These are phyloP conservation scores for Achaetomiella virescens DNA, from an alignment of 495 filamentous ascomycete species.

Conservation along the genomic window DNA sequence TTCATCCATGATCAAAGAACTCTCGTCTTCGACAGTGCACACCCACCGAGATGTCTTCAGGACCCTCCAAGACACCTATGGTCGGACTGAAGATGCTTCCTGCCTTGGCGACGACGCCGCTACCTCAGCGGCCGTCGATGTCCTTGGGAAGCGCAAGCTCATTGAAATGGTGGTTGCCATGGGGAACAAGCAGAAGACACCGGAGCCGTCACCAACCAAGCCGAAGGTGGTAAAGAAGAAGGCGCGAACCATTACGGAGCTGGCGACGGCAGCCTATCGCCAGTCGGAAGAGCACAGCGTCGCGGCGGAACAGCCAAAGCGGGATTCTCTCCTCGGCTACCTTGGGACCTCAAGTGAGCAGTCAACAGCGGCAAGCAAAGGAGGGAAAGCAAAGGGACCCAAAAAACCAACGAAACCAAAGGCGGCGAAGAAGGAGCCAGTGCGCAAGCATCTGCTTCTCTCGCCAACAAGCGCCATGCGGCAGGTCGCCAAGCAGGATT, in stretches of 20 bases:
- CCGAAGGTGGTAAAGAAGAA: slow-evolving; percentile 62
- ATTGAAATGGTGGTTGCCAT: slow-evolving; percentile 38
- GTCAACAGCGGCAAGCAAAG: slow-evolving; percentile 6
- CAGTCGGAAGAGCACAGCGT: slow-evolving; percentile 17
- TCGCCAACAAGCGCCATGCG: slow-evolving; percentile 68
- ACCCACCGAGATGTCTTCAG: slow-evolving; percentile 26
- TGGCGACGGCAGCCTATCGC: slow-evolving; percentile 72
- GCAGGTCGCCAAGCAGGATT: slow-evolving; percentile 65
- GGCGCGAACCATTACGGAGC: slow-evolving; percentile 74
- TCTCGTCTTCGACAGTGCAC: slow-evolving; percentile 16
- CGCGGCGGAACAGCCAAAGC: slow-evolving; percentile 11
- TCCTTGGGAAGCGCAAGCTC: slow-evolving; percentile 46
- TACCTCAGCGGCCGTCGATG: slow-evolving; percentile 10
- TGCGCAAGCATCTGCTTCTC: slow-evolving; percentile 49
- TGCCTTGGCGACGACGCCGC: not conserved
- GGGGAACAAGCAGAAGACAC: slow-evolving; percentile 18
- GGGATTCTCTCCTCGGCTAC: slow-evolving; percentile 30
- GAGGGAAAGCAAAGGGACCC: slow-evolving; percentile 24
- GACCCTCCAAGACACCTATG: slow-evolving; percentile 30
- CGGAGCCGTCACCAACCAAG: slow-evolving; percentile 38
- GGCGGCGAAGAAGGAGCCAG: slow-evolving; percentile 38
- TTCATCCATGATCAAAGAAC: slow-evolving; percentile 27
- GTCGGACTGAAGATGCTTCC: slow-evolving; percentile 16
- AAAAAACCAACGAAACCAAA: slow-evolving; percentile 30
- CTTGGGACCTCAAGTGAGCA: slow-evolving; percentile 16